phyloP scores from a whole-genome alignment of 805 yeast genomes.

The Starmerella potacharoeniae region DNA sequence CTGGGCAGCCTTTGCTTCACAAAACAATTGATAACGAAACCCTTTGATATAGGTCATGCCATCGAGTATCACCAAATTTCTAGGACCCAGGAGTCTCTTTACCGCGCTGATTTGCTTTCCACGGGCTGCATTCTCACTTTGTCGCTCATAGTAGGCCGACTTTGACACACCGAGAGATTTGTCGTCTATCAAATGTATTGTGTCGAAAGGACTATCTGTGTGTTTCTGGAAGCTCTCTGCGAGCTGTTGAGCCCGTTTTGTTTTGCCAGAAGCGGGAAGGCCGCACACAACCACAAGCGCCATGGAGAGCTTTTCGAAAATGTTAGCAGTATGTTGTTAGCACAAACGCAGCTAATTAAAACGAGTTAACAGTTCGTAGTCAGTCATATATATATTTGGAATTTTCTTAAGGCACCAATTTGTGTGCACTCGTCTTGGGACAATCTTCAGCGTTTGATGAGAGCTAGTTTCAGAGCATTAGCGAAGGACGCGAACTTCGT shows the following conservation, averaged over 20 bases:
- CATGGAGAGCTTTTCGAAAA: constrained; percentile 37
- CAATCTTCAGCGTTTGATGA: too few relatives aligned
- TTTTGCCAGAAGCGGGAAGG: constrained; percentile 74
- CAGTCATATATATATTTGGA: too few relatives aligned
- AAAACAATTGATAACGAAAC: constrained; percentile 81
- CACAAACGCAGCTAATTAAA: background rate
- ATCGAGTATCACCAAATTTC: constrained; percentile 71
- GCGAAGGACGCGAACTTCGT: constrained; percentile 31
- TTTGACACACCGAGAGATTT: constrained; percentile 64
- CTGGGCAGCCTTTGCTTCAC: constrained; percentile 77
- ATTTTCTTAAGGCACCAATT: too few relatives aligned
- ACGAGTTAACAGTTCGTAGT: too few relatives aligned
- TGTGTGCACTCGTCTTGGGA: too few relatives aligned
- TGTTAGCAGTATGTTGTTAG: background rate
- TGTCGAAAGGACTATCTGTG: constrained; percentile 35
- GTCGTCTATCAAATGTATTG: constrained; percentile 63
- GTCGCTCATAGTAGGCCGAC: constrained; percentile 56
- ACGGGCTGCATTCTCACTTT: constrained; percentile 67
- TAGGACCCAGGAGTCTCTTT: constrained; percentile 60
- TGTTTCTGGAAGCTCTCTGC: constrained; percentile 37
- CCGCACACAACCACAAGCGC: constrained; percentile 80
- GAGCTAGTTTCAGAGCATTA: background rate
- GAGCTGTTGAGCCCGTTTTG: constrained; percentile 56
- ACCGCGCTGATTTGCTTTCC: constrained; percentile 83
- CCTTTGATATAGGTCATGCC: constrained; percentile 87